These are phyloP conservation scores for Monosporascus sp. DNA, from an alignment of 2,329 filamentous ascomycete genomes.

Conservation along the genomic window DNA sequence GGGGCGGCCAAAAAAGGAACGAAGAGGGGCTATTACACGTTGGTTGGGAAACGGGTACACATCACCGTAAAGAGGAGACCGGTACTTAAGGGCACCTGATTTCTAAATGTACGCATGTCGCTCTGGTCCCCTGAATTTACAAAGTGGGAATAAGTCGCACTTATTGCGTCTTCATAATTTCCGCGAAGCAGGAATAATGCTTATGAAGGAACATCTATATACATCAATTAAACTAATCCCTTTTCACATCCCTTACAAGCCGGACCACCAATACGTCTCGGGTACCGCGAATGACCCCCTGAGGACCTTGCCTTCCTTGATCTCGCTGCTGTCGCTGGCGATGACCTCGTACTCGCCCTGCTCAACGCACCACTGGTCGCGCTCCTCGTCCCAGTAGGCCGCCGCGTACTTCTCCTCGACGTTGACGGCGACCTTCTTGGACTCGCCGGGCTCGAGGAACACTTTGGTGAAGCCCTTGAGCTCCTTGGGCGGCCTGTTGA, in stretches of 20 bases:
- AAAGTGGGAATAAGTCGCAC: too few relatives aligned
- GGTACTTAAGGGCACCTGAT: too few relatives aligned
- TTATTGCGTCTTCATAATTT: background rate
- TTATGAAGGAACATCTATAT: too few relatives aligned
- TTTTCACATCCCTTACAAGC: conserved; percentile 37
- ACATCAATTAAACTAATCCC: too few relatives aligned
- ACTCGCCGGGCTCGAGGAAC: conserved; percentile 54
- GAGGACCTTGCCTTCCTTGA: conserved; percentile 42
- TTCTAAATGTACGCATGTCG: too few relatives aligned
- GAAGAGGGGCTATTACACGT: too few relatives aligned
- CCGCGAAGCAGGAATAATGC: too few relatives aligned
- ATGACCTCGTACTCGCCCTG: conserved; percentile 60
- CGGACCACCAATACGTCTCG: conserved; percentile 64
- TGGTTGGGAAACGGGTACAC: too few relatives aligned
- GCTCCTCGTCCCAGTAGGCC: conserved; percentile 66
- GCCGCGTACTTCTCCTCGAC: conserved; percentile 60
- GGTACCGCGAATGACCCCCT: conserved; percentile 50
- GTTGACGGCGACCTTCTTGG: conserved; percentile 49
- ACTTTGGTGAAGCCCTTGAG: conserved; percentile 64
- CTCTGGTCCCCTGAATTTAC: too few relatives aligned
- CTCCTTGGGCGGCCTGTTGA: conserved; percentile 56
- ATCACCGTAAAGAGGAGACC: too few relatives aligned
- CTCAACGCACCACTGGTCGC: conserved; percentile 61
- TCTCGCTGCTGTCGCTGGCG: conserved; percentile 52
- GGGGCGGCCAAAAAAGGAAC: too few relatives aligned